Conservation (phyloP, 2,329 filamentous ascomycete species). For the Talaromyces sp. region DNA sequence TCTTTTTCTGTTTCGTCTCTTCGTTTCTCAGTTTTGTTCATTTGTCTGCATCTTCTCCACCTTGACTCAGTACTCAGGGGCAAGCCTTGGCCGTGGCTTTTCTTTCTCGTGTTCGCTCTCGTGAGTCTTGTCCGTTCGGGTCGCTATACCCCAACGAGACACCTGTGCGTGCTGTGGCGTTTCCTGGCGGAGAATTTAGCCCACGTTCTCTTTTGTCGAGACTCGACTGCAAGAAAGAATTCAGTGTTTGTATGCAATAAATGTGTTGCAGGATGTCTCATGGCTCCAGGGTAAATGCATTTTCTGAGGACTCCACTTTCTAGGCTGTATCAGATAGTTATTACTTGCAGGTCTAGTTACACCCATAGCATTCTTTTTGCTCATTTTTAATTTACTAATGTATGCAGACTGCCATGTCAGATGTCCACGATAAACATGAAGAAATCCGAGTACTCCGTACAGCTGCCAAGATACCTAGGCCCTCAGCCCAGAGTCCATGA, state of each 20-base stretch:
- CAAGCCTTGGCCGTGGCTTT: neutral
- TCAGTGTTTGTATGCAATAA: no score
- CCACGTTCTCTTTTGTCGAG: neutral
- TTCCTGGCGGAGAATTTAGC: neutral
- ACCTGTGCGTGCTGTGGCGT: neutral
- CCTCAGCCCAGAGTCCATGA: neutral
- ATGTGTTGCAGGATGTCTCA: constrained; percentile 3
- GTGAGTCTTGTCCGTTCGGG: no score
- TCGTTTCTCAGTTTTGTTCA: no score
- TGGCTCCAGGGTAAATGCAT: neutral
- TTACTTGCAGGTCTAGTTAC: no score
- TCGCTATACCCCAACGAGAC: neutral
- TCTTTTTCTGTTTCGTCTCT: no score
- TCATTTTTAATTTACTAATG: no score
- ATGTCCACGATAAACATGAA: no score
- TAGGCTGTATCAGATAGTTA: neutral
- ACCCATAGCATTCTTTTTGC: no score
- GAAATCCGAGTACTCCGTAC: no score
- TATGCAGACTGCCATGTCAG: no score
- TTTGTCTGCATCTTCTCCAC: neutral
- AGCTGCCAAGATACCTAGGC: neutral
- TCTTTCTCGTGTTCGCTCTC: neutral
- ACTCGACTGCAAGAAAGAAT: neutral
- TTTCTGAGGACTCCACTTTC: neutral
- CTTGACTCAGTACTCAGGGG: neutral